These are phyloP conservation scores for Biscogniauxia marginata DNA, from an alignment of 2,329 filamentous ascomycete species.

Conservation along the genomic window DNA sequence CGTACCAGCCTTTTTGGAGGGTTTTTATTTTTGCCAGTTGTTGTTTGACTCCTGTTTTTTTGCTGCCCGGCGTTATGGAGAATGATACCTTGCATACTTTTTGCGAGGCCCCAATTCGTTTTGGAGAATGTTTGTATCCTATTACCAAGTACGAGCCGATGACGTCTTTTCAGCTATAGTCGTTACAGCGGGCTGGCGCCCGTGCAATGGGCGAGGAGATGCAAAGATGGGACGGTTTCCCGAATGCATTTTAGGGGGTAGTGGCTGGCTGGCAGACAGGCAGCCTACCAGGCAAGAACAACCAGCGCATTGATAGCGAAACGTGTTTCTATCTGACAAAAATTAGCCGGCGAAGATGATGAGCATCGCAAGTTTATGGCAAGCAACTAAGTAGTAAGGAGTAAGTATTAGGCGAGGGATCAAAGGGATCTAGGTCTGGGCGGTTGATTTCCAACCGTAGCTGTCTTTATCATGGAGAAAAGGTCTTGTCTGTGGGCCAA, in stretches of 20 bases:
- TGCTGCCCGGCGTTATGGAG: conserved; percentile 16
- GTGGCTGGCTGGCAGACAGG: too few species aligned
- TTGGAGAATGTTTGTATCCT: background rate
- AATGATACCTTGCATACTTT: conserved; percentile 19
- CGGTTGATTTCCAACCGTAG: background rate
- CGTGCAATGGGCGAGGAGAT: background rate
- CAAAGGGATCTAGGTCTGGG: too few species aligned
- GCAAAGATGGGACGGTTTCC: background rate
- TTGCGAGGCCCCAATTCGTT: conserved; percentile 13
- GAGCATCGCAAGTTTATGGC: too few species aligned
- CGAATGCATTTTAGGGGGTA: too few species aligned
- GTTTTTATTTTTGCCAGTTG: background rate
- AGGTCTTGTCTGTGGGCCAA: too few species aligned
- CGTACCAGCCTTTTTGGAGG: background rate
- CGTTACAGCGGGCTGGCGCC: background rate
- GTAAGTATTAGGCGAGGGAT: too few species aligned
- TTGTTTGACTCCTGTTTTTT: background rate
- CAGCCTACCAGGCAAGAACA: too few species aligned
- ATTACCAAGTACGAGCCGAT: background rate
- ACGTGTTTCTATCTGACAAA: too few species aligned
- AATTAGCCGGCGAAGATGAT: too few species aligned
- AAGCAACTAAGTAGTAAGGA: too few species aligned
- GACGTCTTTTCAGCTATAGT: background rate
- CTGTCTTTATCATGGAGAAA: too few species aligned
- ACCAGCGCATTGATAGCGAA: too few species aligned